Evolutionary conservation across 805 yeast genomes (phyloP).

Genomic region (Teunomyces barrocoloradensis): DNA sequence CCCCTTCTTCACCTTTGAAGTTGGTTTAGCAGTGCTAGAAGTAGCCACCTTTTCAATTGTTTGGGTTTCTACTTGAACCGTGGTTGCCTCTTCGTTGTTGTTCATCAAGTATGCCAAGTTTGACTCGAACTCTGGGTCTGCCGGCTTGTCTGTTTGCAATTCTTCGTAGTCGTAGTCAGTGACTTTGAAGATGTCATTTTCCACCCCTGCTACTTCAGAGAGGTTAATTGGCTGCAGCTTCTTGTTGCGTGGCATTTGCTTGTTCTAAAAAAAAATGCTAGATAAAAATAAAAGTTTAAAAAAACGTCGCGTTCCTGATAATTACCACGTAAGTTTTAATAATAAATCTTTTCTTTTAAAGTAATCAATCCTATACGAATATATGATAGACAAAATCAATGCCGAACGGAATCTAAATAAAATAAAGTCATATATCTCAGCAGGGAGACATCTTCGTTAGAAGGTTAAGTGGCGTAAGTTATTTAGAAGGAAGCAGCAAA

Average conservation of each 20-base stretch:
- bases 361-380: slow-evolving; percentile 6
- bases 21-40: neutral
- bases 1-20: slow-evolving; percentile 5
- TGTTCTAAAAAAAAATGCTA: neutral
- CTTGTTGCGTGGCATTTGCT: slow-evolving; percentile 3
- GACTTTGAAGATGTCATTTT: slow-evolving; percentile 11
- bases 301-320: neutral
- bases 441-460: slow-evolving; percentile 6
- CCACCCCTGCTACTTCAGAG: neutral
- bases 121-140: slow-evolving; percentile 22
- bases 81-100: slow-evolving; percentile 4
- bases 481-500: slow-evolving; percentile 82
- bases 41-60: neutral
- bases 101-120: slow-evolving; percentile 30
- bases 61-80: neutral
- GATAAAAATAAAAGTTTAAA: neutral
- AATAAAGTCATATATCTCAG: slow-evolving; percentile 8
- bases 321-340: slow-evolving; percentile 1
- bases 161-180: slow-evolving; percentile 15
- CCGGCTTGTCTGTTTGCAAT: slow-evolving; percentile 8
- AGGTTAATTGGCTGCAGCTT: neutral
- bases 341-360: slow-evolving; percentile 9
- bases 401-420: slow-evolving; percentile 10
- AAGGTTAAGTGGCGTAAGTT: neutral
- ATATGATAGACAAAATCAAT: slow-evolving; percentile 8